Evolutionary conservation across 768 basidiomycete genomes (phyloP), one percentile per base, ranked within the genome.

Genomic region (Guyanaporus albipodus): DNA sequence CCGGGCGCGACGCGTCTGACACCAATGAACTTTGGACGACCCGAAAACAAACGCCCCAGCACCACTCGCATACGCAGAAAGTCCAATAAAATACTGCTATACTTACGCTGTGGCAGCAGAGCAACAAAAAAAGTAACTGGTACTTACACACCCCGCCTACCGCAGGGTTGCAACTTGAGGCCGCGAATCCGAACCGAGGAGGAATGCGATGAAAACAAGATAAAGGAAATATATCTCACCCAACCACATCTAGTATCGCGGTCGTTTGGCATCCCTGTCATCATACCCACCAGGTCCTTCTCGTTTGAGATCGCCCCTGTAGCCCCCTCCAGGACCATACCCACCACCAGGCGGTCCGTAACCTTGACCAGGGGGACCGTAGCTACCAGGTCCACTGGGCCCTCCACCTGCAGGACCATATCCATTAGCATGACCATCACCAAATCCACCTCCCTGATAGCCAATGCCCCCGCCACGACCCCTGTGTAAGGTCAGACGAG

Each of bases 261-360:
- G 82, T 62, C 89, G 84, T 70, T 91, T 91, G 27, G 75, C 59
- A 55, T 90, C 88, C 55, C 88, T 79, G 67, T 91, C 88, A 61
- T 91, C 88, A 67, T 77, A 87, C 67, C 83, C 83, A 71, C 83
- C 82, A 43, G 83, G 76, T 56, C 78, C 80, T 62, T 77, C 77
- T 54, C 87, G 80, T 69, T 89, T 89, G 72, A 87, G 82, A 62
- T 85, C 85, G 29, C 78, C 77, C 52, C 83, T 80, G 66, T 76
- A 80, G 44, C 79, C 78, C 44, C 77, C 77, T 45, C 67, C 69
- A 38, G 68, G 62, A 32, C 71, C 73, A 45, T 60, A 68, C 50
- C 70, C 71, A 49, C 74, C 76, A 40, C 74, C 71, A 42, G 76
- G 69, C 28, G 73, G 71, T 24, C 74, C 76, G 58, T 67, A 70